phyloP scores from a whole-genome alignment of 345 rosid genomes.

The Citrus reticulata region DNA sequence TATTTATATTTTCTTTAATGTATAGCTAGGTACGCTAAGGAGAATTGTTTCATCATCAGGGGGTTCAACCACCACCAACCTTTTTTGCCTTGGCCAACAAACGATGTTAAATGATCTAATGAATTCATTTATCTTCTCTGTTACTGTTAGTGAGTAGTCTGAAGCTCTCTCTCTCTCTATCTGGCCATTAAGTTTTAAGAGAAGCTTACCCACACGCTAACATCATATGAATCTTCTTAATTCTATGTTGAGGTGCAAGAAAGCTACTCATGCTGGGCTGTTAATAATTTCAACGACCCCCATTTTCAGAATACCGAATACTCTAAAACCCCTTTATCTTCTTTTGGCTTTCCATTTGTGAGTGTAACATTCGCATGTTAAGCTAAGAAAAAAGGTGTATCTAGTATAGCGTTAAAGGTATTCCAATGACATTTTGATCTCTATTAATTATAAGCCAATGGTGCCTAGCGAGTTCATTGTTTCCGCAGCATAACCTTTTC shows the following conservation, averaged over 20 bases:
- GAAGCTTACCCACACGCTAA: conserved; percentile 21
- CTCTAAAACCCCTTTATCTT: neutral
- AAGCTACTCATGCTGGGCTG: neutral
- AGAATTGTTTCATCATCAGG: conserved; percentile 23
- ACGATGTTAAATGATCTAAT: conserved; percentile 53
- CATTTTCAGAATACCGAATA: conserved; percentile 6
- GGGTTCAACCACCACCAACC: conserved; percentile 86
- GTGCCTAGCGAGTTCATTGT: neutral
- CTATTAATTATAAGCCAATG: neutral
- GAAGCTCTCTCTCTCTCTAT: neutral
- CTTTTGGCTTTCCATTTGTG: conserved; percentile 1
- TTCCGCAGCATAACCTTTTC: neutral
- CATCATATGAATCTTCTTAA: neutral
- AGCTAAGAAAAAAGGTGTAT: neutral
- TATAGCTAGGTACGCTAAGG: neutral
- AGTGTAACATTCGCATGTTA: neutral
- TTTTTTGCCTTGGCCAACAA: conserved; percentile 40
- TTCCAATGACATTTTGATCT: neutral
- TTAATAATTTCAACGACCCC: neutral
- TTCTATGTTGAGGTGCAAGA: neutral
- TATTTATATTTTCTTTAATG: neutral
- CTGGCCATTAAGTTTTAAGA: conserved; percentile 6
- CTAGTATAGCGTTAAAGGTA: neutral
- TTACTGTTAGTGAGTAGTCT: conserved; percentile 4
- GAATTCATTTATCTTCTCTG: conserved; percentile 22